Evolutionary conservation across 2,329 filamentous ascomycete species (phyloP).

Genomic region (Fusarium hostae): DNA sequence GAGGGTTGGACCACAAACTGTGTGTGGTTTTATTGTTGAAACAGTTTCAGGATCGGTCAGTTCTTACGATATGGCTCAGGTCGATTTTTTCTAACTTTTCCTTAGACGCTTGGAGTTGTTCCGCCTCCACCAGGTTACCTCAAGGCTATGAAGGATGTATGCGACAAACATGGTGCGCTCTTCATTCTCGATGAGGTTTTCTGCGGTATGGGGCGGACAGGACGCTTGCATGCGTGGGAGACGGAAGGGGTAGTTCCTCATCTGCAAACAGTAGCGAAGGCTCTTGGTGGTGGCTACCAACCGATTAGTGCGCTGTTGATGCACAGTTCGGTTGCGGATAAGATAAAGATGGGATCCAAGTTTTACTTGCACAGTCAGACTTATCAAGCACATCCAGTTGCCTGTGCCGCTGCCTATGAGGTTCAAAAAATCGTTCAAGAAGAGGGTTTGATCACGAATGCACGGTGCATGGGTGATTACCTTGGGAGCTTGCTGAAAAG

Average conservation of each 20-base stretch:
- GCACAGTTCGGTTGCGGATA: too few species aligned
- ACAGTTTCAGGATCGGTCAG: conserved; percentile 25
- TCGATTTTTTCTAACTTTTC: too few species aligned
- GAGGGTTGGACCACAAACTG: conserved; percentile 13
- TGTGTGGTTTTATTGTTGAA: conserved; percentile 28
- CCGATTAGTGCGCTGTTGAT: conserved; percentile 9
- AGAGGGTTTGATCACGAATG: neutral
- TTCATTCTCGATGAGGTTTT: conserved; percentile 55
- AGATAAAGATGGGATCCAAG: too few species aligned
- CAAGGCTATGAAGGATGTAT: conserved; percentile 60
- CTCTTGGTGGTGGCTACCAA: conserved; percentile 57
- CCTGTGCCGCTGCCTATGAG: neutral
- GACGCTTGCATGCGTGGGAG: conserved; percentile 70
- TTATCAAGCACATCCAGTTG: neutral
- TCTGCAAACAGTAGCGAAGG: conserved; percentile 67
- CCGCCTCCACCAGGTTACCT: conserved; percentile 59
- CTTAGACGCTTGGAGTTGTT: conserved; percentile 19
- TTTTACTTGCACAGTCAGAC: neutral
- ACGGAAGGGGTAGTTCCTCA: conserved; percentile 50
- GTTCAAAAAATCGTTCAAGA: neutral
- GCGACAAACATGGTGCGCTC: conserved; percentile 64
- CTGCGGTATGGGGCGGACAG: too few species aligned
- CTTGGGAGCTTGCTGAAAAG: conserved; percentile 1
- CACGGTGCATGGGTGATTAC: neutral
- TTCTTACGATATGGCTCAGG: neutral